These are phyloP conservation scores for Collybia nuda DNA, from an alignment of 768 basidiomycete genomes.

Conservation along the genomic window DNA sequence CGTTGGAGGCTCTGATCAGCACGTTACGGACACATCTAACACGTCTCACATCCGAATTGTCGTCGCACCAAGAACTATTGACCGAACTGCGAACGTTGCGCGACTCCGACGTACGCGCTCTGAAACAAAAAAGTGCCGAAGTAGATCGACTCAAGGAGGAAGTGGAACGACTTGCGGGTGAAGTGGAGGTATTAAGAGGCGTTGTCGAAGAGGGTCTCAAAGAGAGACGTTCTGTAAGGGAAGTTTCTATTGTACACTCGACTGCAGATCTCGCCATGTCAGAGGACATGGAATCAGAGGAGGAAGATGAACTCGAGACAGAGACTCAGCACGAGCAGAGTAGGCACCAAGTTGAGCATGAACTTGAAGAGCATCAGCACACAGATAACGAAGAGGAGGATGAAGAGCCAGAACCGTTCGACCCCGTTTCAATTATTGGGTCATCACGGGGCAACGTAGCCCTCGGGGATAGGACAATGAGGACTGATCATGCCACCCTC, in stretches of 20 bases:
- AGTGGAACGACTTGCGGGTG: slow-evolving; percentile 78
- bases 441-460: slow-evolving; percentile 24
- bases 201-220: slow-evolving; percentile 87
- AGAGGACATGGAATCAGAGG: slow-evolving; percentile 24
- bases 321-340: slow-evolving; percentile 3
- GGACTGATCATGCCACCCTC: slow-evolving; percentile 53
- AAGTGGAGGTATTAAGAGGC: slow-evolving; percentile 84
- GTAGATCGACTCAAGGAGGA: slow-evolving; percentile 69
- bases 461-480: slow-evolving; percentile 45
- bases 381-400: slow-evolving; percentile 26
- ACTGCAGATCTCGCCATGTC: slow-evolving; percentile 34
- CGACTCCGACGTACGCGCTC: slow-evolving; percentile 56
- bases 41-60: slow-evolving; percentile 75
- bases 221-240: slow-evolving; percentile 61
- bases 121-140: slow-evolving; percentile 64
- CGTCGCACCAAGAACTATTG: slow-evolving; percentile 72
- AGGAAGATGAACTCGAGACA: slow-evolving; percentile 6
- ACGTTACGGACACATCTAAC: slow-evolving; percentile 75
- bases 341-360: slow-evolving; percentile 17
- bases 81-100: slow-evolving; percentile 62
- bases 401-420: slow-evolving; percentile 34
- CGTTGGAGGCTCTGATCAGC: slow-evolving; percentile 76
- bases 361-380: slow-evolving; percentile 13
- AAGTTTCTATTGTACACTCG: slow-evolving; percentile 28
- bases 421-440: slow-evolving; percentile 29